phyloP scores from a whole-genome alignment of 2,329 filamentous ascomycete genomes.

The Endothia cerciana region DNA sequence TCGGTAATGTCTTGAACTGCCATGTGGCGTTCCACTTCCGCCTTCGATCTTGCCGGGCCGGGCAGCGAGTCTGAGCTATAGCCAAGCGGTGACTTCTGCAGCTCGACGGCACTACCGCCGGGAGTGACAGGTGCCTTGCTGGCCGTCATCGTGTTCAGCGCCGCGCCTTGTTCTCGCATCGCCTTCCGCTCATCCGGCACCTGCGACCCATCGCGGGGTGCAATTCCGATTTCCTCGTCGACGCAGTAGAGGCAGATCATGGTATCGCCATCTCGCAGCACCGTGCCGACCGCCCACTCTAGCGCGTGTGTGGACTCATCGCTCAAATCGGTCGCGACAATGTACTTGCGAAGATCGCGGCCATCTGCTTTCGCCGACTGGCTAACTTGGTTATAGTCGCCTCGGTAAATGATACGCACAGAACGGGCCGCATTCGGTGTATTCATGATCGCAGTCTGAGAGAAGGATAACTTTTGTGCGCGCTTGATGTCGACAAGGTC shows the following conservation, averaged over 20 bases:
- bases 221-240: constrained; percentile 79
- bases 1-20: constrained; percentile 86
- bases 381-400: constrained; percentile 78
- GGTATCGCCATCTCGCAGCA: constrained; percentile 91
- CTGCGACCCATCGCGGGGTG: constrained; percentile 50
- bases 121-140: constrained; percentile 40
- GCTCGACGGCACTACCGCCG: constrained; percentile 37
- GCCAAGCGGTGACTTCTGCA: constrained; percentile 29
- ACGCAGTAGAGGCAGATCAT: constrained; percentile 91
- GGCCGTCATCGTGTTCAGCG: constrained; percentile 66
- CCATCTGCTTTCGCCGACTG: constrained; percentile 79
- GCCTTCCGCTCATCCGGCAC: constrained; percentile 74
- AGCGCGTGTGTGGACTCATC: constrained; percentile 93
- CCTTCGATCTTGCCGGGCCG: constrained; percentile 42
- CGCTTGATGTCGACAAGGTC: constrained; percentile 83
- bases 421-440: constrained; percentile 78
- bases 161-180: constrained; percentile 75
- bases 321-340: constrained; percentile 94
- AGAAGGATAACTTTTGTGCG: constrained; percentile 82
- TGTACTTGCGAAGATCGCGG: constrained; percentile 81
- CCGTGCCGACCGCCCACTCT: constrained; percentile 96
- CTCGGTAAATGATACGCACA: constrained; percentile 87
- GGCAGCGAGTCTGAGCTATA: constrained; percentile 14
- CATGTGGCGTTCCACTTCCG: constrained; percentile 78
- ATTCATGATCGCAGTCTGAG: constrained; percentile 77